These are phyloP conservation scores for Glebionis coronaria DNA, from an alignment of 129 eudicot genomes.

Conservation along the genomic window DNA sequence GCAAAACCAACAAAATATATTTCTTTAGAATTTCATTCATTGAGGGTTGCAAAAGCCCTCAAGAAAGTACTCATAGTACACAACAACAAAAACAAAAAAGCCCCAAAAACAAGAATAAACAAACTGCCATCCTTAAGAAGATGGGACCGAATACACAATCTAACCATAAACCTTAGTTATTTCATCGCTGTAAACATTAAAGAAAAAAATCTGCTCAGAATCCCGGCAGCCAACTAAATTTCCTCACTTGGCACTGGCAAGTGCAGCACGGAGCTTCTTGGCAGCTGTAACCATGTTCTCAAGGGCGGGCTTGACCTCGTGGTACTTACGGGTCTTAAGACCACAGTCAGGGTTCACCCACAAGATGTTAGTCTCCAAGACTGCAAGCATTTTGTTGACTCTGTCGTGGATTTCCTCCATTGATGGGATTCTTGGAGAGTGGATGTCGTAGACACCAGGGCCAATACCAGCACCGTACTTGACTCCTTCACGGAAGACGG, in stretches of 20 bases:
- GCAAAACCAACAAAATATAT: not conserved
- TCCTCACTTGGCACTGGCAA: constrained; percentile 59
- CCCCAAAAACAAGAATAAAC: not conserved
- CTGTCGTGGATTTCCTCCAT: constrained; percentile 88
- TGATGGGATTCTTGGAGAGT: constrained; percentile 95
- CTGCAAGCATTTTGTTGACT: constrained; percentile 88
- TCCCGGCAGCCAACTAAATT: not conserved
- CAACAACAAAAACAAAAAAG: constrained; percentile 3
- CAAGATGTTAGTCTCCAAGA: constrained; percentile 75
- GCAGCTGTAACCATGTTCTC: constrained; percentile 83
- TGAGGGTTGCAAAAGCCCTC: constrained; percentile 1
- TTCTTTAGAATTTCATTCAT: constrained; percentile 3
- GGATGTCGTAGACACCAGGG: constrained; percentile 96
- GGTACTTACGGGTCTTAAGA: constrained; percentile 94
- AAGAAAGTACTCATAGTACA: constrained; percentile 4
- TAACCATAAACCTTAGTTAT: constrained; percentile 16
- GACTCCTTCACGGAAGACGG: constrained; percentile 96
- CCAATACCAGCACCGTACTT: constrained; percentile 95
- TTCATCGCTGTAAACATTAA: not conserved
- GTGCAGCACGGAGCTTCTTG: constrained; percentile 68
- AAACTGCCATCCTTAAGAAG: constrained; percentile 11
- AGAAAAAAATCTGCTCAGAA: not conserved
- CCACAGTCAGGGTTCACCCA: constrained; percentile 99
- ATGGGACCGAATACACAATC: constrained; percentile 7
- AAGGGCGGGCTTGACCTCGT: constrained; percentile 88